Percentiles rank a stretch among this genome's conserved stretches.
Evolutionary conservation across 495 filamentous ascomycete species (phyloP).

Genomic region (Hamigera avellanea): DNA sequence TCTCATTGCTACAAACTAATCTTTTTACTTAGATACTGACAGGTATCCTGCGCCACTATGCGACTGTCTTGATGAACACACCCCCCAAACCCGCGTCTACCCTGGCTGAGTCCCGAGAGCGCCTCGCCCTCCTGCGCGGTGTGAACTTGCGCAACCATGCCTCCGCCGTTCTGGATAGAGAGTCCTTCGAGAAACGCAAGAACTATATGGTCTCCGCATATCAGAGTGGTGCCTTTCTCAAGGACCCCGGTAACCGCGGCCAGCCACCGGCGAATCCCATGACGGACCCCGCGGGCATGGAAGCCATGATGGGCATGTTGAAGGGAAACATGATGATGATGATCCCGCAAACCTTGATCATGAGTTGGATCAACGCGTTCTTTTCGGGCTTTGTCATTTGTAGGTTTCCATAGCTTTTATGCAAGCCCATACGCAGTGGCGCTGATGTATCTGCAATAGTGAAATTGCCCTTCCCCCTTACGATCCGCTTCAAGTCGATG

Average conservation of each 20-base stretch:
- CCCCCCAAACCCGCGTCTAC: slow-evolving; percentile 72
- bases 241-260: slow-evolving; percentile 73
- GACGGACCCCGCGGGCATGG: slow-evolving; percentile 95
- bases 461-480: slow-evolving; percentile 96
- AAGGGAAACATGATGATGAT: slow-evolving; percentile 99
- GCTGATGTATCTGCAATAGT: slow-evolving; percentile 39
- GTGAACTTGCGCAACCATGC: slow-evolving; percentile 75
- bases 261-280: slow-evolving; percentile 89
- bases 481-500: slow-evolving; percentile 98
- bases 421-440: background rate
- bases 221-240: slow-evolving; percentile 76
- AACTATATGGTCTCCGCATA: slow-evolving; percentile 69
- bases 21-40: slow-evolving; percentile 60
- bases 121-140: slow-evolving; percentile 75
- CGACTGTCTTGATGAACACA: slow-evolving; percentile 75
- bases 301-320: slow-evolving; percentile 99
- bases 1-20: slow-evolving; percentile 1
- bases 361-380: slow-evolving; percentile 99
- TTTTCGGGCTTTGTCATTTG: slow-evolving; percentile 96
- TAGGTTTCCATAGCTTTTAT: slow-evolving; percentile 32
- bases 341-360: slow-evolving; percentile 95
- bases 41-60: slow-evolving; percentile 92
- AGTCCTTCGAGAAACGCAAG: slow-evolving; percentile 69
- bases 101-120: slow-evolving; percentile 68
- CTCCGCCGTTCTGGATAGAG: slow-evolving; percentile 52